Percentiles rank a stretch among this genome's conserved stretches.
phyloP scores from a whole-genome alignment of 495 filamentous ascomycete species.

The Penicillium daleae region DNA sequence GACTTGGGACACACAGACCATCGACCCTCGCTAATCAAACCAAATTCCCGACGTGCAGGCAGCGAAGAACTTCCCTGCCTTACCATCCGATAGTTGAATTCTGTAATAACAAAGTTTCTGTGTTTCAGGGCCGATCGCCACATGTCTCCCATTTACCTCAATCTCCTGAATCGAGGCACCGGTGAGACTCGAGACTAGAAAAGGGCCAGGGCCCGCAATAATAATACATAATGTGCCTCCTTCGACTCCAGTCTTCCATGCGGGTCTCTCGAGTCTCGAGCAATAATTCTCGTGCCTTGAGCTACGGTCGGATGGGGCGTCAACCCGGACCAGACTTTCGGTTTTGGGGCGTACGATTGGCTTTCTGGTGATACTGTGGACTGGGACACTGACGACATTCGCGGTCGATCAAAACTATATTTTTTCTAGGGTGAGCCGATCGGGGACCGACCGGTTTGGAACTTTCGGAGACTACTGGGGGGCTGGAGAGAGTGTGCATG shows the following conservation, averaged over 20 bases:
- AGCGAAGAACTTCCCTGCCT: background rate
- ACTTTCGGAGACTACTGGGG: background rate
- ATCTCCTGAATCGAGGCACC: slow-evolving; percentile 12
- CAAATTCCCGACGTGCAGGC: too few relatives aligned
- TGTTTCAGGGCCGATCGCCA: slow-evolving; percentile 6
- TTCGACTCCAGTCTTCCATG: background rate
- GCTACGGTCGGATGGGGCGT: slow-evolving; percentile 3
- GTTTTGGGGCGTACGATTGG: background rate
- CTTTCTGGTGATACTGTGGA: background rate
- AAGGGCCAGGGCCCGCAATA: too few relatives aligned
- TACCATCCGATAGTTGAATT: background rate
- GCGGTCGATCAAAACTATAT: background rate
- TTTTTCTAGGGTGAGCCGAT: background rate
- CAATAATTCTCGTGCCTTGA: background rate
- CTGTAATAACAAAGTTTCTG: slow-evolving; percentile 1
- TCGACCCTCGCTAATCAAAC: too few relatives aligned
- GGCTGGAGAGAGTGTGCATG: background rate
- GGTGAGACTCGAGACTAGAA: slow-evolving; percentile 15
- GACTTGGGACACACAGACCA: too few relatives aligned
- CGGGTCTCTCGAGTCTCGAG: background rate
- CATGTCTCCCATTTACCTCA: background rate
- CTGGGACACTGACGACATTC: background rate
- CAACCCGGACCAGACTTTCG: slow-evolving; percentile 2
- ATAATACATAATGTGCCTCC: too few relatives aligned
- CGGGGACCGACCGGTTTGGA: background rate